Percentiles rank a stretch among this genome's conserved stretches.
phyloP scores from a whole-genome alignment of 2,329 filamentous ascomycete genomes.

The Ceratocystis lukuohia region DNA sequence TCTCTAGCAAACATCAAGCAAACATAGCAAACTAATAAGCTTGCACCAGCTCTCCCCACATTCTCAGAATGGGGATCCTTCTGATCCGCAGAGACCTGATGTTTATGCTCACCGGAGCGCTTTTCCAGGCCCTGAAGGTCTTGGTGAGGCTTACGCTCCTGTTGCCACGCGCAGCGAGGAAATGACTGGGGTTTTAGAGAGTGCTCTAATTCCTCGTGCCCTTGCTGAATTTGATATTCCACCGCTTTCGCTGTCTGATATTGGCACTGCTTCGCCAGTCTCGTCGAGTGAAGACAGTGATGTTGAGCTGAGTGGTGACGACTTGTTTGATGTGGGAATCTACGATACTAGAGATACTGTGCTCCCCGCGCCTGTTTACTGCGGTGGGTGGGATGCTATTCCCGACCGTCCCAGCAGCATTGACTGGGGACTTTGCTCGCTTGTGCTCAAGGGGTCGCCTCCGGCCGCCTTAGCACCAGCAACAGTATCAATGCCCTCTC shows the following conservation, averaged over 20 bases:
- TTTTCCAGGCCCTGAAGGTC: background rate
- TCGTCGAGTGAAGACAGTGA: background rate
- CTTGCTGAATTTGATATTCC: background rate
- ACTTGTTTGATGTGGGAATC: slow-evolving; percentile 9
- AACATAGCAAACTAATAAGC: background rate
- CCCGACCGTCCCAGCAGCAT: background rate
- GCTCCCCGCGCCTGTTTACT: slow-evolving; percentile 6
- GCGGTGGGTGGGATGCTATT: slow-evolving; percentile 3
- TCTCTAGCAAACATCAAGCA: background rate
- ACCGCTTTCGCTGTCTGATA: background rate
- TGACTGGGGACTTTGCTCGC: slow-evolving; percentile 5
- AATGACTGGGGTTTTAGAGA: background rate
- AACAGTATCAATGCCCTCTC: background rate
- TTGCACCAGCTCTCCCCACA: background rate
- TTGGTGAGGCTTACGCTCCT: background rate
- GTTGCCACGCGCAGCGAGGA: background rate
- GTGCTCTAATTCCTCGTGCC: background rate
- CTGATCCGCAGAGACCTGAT: background rate
- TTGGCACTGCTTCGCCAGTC: background rate
- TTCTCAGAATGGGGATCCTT: background rate
- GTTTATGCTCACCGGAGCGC: background rate
- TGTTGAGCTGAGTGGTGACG: slow-evolving; percentile 9
- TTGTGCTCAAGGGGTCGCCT: background rate
- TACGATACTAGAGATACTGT: background rate
- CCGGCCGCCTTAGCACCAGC: background rate